Conservation (phyloP, 2,329 filamentous ascomycete genomes). For the Calonectria crousiana region DNA sequence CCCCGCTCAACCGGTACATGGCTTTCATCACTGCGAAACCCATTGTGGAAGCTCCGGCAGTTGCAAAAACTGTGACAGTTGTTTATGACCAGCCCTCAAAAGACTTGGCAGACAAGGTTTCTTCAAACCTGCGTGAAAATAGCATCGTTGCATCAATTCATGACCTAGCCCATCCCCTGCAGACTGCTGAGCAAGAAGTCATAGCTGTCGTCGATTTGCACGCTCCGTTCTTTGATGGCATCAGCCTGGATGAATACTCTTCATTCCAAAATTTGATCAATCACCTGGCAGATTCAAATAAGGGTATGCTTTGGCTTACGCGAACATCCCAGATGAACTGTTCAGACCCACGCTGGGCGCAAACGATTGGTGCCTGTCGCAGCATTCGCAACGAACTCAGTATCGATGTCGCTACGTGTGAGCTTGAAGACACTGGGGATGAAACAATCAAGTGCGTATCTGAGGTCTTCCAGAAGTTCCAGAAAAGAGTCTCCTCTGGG, state of each 20-base stretch:
- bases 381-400: conserved; percentile 44
- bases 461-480: background rate
- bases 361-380: conserved; percentile 41
- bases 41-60: background rate
- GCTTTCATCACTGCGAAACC: background rate
- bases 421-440: conserved; percentile 33
- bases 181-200: background rate
- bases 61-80: background rate
- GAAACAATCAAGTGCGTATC: background rate
- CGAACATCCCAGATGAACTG: conserved; percentile 40
- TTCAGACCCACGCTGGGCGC: conserved; percentile 43
- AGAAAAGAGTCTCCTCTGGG: background rate
- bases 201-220: background rate
- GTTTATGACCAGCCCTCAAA: background rate
- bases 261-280: background rate
- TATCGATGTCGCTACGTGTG: conserved; percentile 44
- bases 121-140: background rate
- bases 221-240: background rate
- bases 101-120: background rate
- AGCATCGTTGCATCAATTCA: background rate
- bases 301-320: conserved; percentile 46
- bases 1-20: background rate
- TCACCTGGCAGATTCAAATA: background rate
- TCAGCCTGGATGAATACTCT: background rate
- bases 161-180: background rate